Evolutionary conservation across 257 asterid genomes (phyloP).

Genomic region (Orobanche coerulescens): DNA sequence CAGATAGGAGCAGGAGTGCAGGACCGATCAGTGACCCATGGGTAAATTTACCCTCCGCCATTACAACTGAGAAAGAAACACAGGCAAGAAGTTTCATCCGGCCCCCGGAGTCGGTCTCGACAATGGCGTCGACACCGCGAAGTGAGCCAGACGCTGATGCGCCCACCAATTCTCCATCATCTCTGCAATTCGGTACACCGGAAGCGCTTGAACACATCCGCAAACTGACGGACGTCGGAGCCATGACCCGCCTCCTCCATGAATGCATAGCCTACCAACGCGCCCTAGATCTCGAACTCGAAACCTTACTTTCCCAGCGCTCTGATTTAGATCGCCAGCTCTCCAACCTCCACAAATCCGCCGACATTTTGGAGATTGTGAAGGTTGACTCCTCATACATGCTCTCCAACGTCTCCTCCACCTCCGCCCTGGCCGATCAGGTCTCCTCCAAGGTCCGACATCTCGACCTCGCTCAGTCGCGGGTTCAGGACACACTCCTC

Average conservation of each 20-base stretch:
- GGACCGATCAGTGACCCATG: too few relatives aligned
- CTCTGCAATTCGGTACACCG: slow-evolving; percentile 50
- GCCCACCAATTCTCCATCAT: slow-evolving; percentile 19
- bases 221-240: slow-evolving; percentile 76
- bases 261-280: slow-evolving; percentile 93
- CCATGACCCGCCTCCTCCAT: slow-evolving; percentile 84
- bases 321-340: slow-evolving; percentile 70
- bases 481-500: slow-evolving; percentile 71
- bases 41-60: too few relatives aligned
- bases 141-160: slow-evolving; percentile 24
- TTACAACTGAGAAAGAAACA: too few relatives aligned
- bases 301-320: slow-evolving; percentile 65
- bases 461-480: slow-evolving; percentile 82
- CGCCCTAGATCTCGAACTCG: slow-evolving; percentile 70
- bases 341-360: slow-evolving; percentile 58
- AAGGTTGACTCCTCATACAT: slow-evolving; percentile 59
- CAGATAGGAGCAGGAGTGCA: too few relatives aligned
- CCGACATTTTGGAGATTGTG: slow-evolving; percentile 63
- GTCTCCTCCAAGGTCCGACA: slow-evolving; percentile 82
- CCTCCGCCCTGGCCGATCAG: slow-evolving; percentile 72
- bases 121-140: slow-evolving; percentile 33
- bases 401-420: slow-evolving; percentile 69
- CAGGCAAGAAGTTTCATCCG: too few relatives aligned
- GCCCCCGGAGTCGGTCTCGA: neutral
- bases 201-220: slow-evolving; percentile 60